A percentile compares a stretch with the other conserved stretches of the same genome.
Conservation (phyloP, 805 yeast species). For the Naumovozyma castellii region DNA sequence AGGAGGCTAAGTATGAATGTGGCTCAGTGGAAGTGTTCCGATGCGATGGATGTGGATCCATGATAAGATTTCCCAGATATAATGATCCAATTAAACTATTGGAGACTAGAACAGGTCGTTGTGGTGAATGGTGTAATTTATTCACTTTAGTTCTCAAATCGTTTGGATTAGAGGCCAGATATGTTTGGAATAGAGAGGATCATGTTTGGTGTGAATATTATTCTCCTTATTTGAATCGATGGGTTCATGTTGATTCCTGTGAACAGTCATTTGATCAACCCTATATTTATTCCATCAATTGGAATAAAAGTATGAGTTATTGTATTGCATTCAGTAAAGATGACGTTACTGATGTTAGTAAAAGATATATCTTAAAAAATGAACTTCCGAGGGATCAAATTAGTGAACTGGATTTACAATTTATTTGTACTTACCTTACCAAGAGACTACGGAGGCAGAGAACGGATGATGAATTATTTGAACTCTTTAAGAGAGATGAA, state of each 20-base stretch:
- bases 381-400: conserved; percentile 40
- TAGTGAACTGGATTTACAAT: conserved; percentile 32
- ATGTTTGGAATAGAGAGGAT: conserved; percentile 83
- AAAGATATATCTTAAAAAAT: conserved; percentile 47
- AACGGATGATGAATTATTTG: conserved; percentile 31
- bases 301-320: conserved; percentile 93
- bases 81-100: conserved; percentile 57
- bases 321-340: conserved; percentile 57
- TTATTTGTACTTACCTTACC: conserved; percentile 33
- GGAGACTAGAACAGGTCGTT: conserved; percentile 61
- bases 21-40: conserved; percentile 52
- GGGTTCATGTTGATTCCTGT: conserved; percentile 88
- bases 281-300: conserved; percentile 61
- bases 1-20: conserved; percentile 42
- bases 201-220: conserved; percentile 95
- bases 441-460: conserved; percentile 24
- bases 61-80: conserved; percentile 64
- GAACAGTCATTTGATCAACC: conserved; percentile 84
- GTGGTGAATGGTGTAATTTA: conserved; percentile 94
- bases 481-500: conserved; percentile 25
- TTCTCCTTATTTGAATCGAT: conserved; percentile 46
- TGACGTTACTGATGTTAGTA: conserved; percentile 62
- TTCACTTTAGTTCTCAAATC: conserved; percentile 64
- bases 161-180: conserved; percentile 55
- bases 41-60: conserved; percentile 43